These are phyloP conservation scores for Scheffersomyces lignosus DNA, from an alignment of 805 yeast genomes.

Conservation along the genomic window DNA sequence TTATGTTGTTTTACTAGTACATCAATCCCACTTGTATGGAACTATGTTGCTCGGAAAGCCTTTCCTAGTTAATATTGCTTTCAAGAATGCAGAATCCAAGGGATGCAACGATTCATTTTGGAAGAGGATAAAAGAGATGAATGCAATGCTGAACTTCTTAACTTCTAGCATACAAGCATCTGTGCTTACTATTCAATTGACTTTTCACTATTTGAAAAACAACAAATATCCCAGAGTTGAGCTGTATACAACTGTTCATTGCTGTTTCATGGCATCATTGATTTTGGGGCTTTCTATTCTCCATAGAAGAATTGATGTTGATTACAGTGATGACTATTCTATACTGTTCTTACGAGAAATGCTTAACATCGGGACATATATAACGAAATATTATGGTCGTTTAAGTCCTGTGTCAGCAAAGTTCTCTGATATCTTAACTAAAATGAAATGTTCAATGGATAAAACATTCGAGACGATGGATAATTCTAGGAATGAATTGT, in stretches of 20 bases:
- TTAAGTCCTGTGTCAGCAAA: constrained; percentile 5
- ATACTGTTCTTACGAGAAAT: constrained; percentile 3
- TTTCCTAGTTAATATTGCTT: constrained; percentile 31
- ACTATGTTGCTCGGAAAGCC: constrained; percentile 37
- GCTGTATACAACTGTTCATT: constrained; percentile 27
- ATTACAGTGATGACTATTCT: constrained; percentile 5
- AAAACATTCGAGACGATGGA: constrained; percentile 1
- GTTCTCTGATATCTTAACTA: constrained; percentile 5
- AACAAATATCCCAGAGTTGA: constrained; percentile 27
- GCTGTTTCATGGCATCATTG: constrained; percentile 33
- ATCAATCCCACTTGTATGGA: constrained; percentile 32
- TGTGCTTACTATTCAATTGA: constrained; percentile 26
- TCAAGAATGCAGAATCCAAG: constrained; percentile 1
- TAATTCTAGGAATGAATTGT: background rate
- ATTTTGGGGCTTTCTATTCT: constrained; percentile 24
- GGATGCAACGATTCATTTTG: constrained; percentile 7
- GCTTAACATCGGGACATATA: constrained; percentile 4
- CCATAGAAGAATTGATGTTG: constrained; percentile 14
- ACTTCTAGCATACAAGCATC: constrained; percentile 35
- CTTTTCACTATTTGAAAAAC: constrained; percentile 20
- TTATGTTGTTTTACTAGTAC: constrained; percentile 25
- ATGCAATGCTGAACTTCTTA: constrained; percentile 19
- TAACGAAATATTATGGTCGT: constrained; percentile 4
- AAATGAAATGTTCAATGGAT: constrained; percentile 5
- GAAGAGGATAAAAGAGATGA: constrained; percentile 8